Conservation (phyloP, 352 stramenopile genomes). For the Peronospora belbahrii region DNA sequence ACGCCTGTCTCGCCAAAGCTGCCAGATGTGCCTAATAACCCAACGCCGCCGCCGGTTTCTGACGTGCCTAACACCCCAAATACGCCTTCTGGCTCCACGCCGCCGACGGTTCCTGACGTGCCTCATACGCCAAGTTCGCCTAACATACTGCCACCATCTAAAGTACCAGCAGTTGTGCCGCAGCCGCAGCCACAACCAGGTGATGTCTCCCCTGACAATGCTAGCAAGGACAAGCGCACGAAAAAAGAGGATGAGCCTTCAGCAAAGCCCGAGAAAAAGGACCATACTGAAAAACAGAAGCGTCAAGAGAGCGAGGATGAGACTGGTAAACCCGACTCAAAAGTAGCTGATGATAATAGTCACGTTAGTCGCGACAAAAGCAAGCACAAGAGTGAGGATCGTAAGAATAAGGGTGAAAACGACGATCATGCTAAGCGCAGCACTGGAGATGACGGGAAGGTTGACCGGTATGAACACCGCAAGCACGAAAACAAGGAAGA, state of each 20-base stretch:
- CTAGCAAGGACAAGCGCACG: constrained; percentile 12
- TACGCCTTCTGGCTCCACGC: background rate
- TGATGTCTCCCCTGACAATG: constrained; percentile 1
- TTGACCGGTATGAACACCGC: background rate
- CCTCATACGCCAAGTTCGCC: constrained; percentile 1
- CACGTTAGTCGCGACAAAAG: constrained; percentile 3
- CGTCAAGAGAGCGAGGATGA: constrained; percentile 5
- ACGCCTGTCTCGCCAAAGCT: background rate
- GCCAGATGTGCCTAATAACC: background rate
- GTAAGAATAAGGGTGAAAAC: background rate
- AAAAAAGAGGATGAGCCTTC: constrained; percentile 10
- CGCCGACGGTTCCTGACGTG: constrained; percentile 3
- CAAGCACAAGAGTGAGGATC: constrained; percentile 2
- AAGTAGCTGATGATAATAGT: constrained; percentile 6
- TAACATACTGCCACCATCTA: background rate
- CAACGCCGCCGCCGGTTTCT: background rate
- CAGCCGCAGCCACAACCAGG: constrained; percentile 1
- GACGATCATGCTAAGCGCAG: background rate
- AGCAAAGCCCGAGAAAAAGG: constrained; percentile 2
- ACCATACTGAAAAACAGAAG: constrained; percentile 2
- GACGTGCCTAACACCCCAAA: background rate
- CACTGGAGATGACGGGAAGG: constrained; percentile 1
- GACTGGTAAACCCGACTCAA: constrained; percentile 1
- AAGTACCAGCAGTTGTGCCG: background rate
- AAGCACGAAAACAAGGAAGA: constrained; percentile 14